Percentiles rank a stretch among this genome's conserved stretches.
phyloP scores from a whole-genome alignment of 2,329 filamentous ascomycete species.

The Phialophora expanda region DNA sequence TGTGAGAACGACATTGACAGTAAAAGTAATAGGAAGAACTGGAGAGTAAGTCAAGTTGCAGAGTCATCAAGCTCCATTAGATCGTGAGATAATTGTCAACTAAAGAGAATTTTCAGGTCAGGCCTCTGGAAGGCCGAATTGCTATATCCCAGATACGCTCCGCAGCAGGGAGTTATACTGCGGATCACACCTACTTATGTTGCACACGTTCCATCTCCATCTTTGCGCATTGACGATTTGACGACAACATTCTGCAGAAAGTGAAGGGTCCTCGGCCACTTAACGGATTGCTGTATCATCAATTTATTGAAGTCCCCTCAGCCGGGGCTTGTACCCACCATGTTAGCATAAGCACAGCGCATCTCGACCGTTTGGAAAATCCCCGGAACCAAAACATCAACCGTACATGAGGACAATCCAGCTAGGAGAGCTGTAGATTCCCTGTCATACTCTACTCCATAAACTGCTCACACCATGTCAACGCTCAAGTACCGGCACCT shows the following conservation, averaged over 20 bases:
- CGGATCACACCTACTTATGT: not conserved
- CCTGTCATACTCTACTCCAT: not conserved
- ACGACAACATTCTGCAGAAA: not conserved
- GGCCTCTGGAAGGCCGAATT: too few species aligned
- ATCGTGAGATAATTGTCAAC: too few species aligned
- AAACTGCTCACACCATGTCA: constrained; percentile 24
- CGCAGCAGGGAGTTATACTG: not conserved
- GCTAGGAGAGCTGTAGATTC: not conserved
- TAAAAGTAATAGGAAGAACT: not conserved
- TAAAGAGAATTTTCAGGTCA: too few species aligned
- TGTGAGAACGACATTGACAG: not conserved
- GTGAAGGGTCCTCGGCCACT: not conserved
- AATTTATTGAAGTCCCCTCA: not conserved
- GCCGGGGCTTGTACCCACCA: not conserved
- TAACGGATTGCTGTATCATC: not conserved
- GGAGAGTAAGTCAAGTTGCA: not conserved
- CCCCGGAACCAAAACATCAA: not conserved
- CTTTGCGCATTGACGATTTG: not conserved
- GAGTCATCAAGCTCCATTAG: not conserved
- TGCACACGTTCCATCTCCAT: not conserved
- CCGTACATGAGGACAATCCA: not conserved
- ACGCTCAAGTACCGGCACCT: constrained; percentile 86
- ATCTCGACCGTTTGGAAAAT: not conserved
- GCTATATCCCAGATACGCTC: not conserved
- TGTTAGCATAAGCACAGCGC: not conserved